These are phyloP conservation scores for Saccharomyces eubayanus DNA, from an alignment of 805 yeast species.

Conservation along the genomic window DNA sequence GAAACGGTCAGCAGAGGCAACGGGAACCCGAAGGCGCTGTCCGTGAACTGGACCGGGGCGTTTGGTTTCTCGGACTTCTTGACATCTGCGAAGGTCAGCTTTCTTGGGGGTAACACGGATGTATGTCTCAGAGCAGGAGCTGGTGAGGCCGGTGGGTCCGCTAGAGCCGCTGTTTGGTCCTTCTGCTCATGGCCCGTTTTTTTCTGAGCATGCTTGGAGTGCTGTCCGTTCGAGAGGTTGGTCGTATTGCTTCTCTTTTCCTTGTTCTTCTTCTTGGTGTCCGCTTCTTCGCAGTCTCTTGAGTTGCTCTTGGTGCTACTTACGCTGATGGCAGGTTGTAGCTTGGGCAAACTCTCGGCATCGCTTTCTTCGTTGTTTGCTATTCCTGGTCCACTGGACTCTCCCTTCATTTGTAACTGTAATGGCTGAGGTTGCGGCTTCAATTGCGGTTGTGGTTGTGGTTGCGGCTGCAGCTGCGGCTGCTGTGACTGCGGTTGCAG, in stretches of 20 bases:
- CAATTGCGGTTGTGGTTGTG: neutral
- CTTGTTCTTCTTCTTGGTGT: neutral
- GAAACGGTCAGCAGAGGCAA: slow-evolving; percentile 72
- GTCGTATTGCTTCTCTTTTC: neutral
- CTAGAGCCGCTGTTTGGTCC: neutral
- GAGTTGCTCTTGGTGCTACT: slow-evolving; percentile 3
- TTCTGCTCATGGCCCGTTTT: neutral
- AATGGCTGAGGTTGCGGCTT: neutral
- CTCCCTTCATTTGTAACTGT: neutral
- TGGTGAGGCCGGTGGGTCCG: neutral
- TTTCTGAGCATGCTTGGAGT: neutral
- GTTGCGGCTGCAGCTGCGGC: neutral
- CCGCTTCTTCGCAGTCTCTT: neutral
- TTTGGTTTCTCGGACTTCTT: slow-evolving; percentile 39
- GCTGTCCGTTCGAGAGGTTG: neutral
- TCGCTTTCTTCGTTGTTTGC: neutral
- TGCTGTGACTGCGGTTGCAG: neutral
- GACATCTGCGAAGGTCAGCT: slow-evolving; percentile 32
- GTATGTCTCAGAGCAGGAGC: neutral
- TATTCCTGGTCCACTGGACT: neutral
- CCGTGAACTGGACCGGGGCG: slow-evolving; percentile 53
- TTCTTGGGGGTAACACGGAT: slow-evolving; percentile 24
- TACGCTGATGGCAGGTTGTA: slow-evolving; percentile 15
- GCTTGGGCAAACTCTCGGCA: neutral
- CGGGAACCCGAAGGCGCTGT: slow-evolving; percentile 83